Evolutionary conservation across 768 basidiomycete genomes (phyloP).

Genomic region (Kwoniella newhampshirensis): DNA sequence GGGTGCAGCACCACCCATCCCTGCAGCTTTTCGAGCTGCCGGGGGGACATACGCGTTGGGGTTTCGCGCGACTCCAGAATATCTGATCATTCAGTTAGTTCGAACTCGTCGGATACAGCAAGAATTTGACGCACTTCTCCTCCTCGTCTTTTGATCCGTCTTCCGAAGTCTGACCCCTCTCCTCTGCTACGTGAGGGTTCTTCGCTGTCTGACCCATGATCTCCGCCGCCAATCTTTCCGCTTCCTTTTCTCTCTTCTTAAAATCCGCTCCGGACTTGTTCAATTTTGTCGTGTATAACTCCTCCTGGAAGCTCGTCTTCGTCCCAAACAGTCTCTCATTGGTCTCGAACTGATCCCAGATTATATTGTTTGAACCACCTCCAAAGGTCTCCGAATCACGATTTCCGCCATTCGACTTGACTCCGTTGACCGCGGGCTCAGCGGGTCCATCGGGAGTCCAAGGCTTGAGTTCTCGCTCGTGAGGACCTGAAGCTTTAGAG

Average conservation of each 20-base stretch:
- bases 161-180: slow-evolving; percentile 61
- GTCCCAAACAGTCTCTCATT: slow-evolving; percentile 74
- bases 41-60: slow-evolving; percentile 93
- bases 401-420: slow-evolving; percentile 11
- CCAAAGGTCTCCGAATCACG: slow-evolving; percentile 48
- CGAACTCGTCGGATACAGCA: not conserved
- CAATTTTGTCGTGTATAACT: slow-evolving; percentile 89
- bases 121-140: slow-evolving; percentile 70
- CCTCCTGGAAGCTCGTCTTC: slow-evolving; percentile 87
- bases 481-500: slow-evolving; percentile 18
- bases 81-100: slow-evolving; percentile 59
- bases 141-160: slow-evolving; percentile 87
- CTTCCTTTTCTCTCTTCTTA: slow-evolving; percentile 82
- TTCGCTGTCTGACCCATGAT: slow-evolving; percentile 65
- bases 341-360: slow-evolving; percentile 53
- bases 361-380: slow-evolving; percentile 7
- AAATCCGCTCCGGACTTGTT: slow-evolving; percentile 80
- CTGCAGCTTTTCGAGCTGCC: slow-evolving; percentile 65
- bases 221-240: slow-evolving; percentile 84
- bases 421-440: slow-evolving; percentile 4
- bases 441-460: slow-evolving; percentile 32
- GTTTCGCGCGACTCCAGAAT: slow-evolving; percentile 84
- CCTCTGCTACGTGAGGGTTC: slow-evolving; percentile 88
- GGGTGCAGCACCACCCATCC: slow-evolving; percentile 12
- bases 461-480: slow-evolving; percentile 44